Percentiles rank a stretch among this genome's conserved stretches.
phyloP scores from a whole-genome alignment of 225 moss, liverwort and hornwort genomes.

The Pleurozium schreberi region DNA sequence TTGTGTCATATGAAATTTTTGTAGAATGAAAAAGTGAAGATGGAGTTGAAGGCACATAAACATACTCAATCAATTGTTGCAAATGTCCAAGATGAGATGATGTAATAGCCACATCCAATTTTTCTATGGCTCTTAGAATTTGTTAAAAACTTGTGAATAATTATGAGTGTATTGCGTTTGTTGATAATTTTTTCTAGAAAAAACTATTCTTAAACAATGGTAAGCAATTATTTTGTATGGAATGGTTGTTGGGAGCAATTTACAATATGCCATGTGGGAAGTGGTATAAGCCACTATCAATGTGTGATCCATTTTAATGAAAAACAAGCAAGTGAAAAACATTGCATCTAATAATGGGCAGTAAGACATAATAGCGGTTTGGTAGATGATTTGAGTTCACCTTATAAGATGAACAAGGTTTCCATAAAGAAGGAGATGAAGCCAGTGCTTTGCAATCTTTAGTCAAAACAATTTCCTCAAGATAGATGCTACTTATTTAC shows the following conservation, averaged over 20 bases:
- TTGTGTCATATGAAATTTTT: background rate
- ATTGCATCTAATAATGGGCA: background rate
- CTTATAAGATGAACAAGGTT: background rate
- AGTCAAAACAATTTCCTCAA: background rate
- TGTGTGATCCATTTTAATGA: background rate
- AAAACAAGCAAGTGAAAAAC: rapidly evolving
- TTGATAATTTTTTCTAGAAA: rapidly evolving
- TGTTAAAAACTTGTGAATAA: background rate
- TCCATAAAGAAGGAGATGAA: background rate
- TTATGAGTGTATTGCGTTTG: rapidly evolving
- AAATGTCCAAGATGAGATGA: constrained; percentile 15
- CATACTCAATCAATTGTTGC: constrained; percentile 2
- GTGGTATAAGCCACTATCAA: too few species aligned
- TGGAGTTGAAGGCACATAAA: constrained; percentile 12
- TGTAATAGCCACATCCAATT: background rate
- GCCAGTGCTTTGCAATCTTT: rapidly evolving
- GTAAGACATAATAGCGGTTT: background rate
- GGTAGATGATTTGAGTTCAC: background rate
- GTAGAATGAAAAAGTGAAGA: constrained; percentile 28
- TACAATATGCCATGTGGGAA: background rate
- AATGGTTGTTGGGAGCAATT: too few species aligned
- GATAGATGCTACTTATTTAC: background rate
- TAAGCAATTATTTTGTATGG: background rate
- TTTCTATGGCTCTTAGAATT: background rate
- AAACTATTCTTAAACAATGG: background rate